Conservation (phyloP, 2,329 filamentous ascomycete genomes). For the Phyllosticta citriasiana region DNA sequence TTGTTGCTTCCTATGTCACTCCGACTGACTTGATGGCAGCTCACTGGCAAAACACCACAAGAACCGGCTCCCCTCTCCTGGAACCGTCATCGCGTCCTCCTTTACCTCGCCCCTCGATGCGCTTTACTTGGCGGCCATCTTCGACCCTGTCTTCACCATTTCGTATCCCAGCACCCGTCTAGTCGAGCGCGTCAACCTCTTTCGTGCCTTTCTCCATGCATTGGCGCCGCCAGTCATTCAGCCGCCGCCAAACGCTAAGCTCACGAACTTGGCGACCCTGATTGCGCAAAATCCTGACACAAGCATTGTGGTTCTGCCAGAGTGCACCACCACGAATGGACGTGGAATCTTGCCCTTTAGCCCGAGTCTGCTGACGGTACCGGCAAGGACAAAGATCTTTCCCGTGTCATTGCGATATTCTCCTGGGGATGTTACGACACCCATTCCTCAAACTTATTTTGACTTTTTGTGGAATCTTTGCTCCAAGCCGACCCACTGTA, state of each 20-base stretch:
- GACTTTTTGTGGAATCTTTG: conserved; percentile 79
- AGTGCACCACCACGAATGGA: conserved; percentile 90
- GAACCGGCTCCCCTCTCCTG: conserved; percentile 65
- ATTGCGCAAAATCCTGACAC: conserved; percentile 59
- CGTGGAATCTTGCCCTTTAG: conserved; percentile 79
- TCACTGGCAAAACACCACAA: conserved; percentile 61
- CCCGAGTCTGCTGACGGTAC: conserved; percentile 61
- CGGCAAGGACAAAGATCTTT: conserved; percentile 66
- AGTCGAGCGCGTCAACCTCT: conserved; percentile 67
- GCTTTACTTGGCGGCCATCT: conserved; percentile 88
- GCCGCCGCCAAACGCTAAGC: conserved; percentile 23
- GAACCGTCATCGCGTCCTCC: conserved; percentile 77
- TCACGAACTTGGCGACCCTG: conserved; percentile 38
- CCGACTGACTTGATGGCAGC: conserved; percentile 16
- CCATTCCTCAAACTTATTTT: conserved; percentile 63
- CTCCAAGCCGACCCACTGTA: conserved; percentile 74
- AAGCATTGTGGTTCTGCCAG: conserved; percentile 79
- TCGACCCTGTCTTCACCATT: conserved; percentile 87
- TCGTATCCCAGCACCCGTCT: conserved; percentile 66
- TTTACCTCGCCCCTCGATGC: conserved; percentile 90
- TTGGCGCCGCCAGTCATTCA: conserved; percentile 47
- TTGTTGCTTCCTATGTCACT: background rate
- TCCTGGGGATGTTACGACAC: conserved; percentile 81
- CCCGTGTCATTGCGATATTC: conserved; percentile 85
- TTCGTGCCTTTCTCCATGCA: conserved; percentile 63